A percentile compares a stretch with the other conserved stretches of the same genome.
These are phyloP conservation scores for Trametes versicolor DNA, from an alignment of 1,284 basidiomycete genomes.

Conservation along the genomic window DNA sequence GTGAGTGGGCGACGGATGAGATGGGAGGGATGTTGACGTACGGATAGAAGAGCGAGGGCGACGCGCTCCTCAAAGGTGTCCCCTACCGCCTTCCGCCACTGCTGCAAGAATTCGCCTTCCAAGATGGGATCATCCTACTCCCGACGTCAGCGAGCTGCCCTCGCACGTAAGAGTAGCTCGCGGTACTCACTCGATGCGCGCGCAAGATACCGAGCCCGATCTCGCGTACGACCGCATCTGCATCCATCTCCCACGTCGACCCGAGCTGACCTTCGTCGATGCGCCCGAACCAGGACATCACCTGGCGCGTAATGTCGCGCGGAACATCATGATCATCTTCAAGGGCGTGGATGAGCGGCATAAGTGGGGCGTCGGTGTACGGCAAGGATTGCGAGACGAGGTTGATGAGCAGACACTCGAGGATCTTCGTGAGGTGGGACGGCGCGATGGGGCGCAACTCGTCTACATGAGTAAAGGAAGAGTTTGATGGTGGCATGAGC, in stretches of 20 bases:
- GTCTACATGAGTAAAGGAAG: slow-evolving; percentile 49
- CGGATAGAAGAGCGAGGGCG: slow-evolving; percentile 70
- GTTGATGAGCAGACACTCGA: slow-evolving; percentile 77
- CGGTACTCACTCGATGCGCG: slow-evolving; percentile 67
- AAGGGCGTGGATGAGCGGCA: slow-evolving; percentile 65
- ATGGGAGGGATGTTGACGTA: slow-evolving; percentile 49
- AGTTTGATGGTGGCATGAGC: background rate
- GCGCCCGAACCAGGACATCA: slow-evolving; percentile 84
- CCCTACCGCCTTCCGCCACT: slow-evolving; percentile 79
- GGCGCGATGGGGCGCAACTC: slow-evolving; percentile 76
- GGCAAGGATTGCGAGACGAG: slow-evolving; percentile 68
- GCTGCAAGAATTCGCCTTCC: slow-evolving; percentile 62
- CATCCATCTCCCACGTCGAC: slow-evolving; percentile 73
- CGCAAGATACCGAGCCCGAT: slow-evolving; percentile 79
- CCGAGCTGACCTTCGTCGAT: slow-evolving; percentile 43
- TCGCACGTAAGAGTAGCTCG: too few species aligned
- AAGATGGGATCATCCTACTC: slow-evolving; percentile 69
- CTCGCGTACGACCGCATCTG: slow-evolving; percentile 65
- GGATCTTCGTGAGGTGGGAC: slow-evolving; percentile 70
- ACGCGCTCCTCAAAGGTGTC: slow-evolving; percentile 74
- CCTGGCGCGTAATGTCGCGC: slow-evolving; percentile 66
- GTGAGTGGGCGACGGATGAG: background rate
- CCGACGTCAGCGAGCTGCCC: too few species aligned
- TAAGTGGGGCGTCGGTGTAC: slow-evolving; percentile 58
- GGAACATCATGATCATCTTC: slow-evolving; percentile 81